phyloP scores from a whole-genome alignment of 1,284 basidiomycete species.

The Cutaneotrichosporon sp. region DNA sequence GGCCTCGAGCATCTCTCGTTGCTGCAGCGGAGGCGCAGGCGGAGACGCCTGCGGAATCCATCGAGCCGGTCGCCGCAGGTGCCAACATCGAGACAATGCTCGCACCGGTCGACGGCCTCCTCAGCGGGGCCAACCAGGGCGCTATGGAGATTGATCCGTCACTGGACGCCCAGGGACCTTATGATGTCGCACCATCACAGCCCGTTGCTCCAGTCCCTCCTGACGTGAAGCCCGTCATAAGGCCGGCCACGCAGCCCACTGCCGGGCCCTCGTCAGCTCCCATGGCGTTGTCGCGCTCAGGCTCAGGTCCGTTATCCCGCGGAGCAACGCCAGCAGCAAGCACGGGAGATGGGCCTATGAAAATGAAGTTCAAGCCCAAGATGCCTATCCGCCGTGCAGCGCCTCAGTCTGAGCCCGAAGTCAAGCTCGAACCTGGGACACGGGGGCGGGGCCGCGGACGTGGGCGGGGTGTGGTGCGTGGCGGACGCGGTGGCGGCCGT shows the following conservation, averaged over 20 bases:
- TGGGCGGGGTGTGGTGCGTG: slow-evolving; percentile 3
- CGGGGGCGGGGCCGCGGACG: neutral
- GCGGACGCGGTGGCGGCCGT: slow-evolving; percentile 49
- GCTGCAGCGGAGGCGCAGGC: slow-evolving; percentile 9
- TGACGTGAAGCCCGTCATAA: neutral
- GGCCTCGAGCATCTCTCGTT: slow-evolving; percentile 8
- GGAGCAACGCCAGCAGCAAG: neutral
- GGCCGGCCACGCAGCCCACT: neutral
- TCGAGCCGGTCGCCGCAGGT: neutral
- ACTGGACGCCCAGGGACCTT: too few species aligned
- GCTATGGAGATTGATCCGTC: slow-evolving; percentile 8
- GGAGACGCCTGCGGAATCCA: neutral
- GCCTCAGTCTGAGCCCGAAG: slow-evolving; percentile 16
- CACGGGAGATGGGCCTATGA: slow-evolving; percentile 8
- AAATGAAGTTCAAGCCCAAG: slow-evolving; percentile 48
- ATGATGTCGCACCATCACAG: too few species aligned
- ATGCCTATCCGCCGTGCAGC: slow-evolving; percentile 38
- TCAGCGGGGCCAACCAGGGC: neutral
- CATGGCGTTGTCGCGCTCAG: neutral
- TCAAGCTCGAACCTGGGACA: slow-evolving; percentile 6
- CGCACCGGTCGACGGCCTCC: neutral
- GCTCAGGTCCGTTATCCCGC: neutral
- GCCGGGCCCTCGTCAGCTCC: neutral
- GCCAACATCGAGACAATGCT: neutral
- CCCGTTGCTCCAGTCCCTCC: neutral